Conservation (phyloP, 148 eudicot species). For the Heliosperma pusillum region DNA sequence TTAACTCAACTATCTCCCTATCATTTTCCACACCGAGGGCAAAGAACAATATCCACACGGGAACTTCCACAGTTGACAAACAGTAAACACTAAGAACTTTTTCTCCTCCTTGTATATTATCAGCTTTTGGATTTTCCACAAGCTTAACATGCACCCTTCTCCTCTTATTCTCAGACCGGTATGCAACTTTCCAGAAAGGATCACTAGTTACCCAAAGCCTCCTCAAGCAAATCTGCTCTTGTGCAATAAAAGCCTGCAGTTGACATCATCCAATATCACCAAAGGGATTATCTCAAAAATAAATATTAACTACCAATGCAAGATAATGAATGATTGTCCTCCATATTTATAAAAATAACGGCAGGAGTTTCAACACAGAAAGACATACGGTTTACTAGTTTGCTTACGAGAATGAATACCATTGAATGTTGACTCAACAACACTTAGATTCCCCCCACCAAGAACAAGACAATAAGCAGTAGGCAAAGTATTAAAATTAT, state of each 20-base stretch:
- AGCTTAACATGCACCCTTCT: slow-evolving; percentile 65
- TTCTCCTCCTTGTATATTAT: slow-evolving; percentile 52
- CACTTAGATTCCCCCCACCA: background rate
- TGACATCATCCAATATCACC: slow-evolving; percentile 6
- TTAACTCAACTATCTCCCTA: slow-evolving; percentile 66
- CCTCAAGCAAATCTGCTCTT: slow-evolving; percentile 77
- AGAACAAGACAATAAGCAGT: background rate
- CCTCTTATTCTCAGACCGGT: slow-evolving; percentile 53
- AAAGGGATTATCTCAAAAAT: background rate
- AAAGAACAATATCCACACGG: slow-evolving; percentile 82
- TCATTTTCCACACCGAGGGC: slow-evolving; percentile 78
- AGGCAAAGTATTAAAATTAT: no score
- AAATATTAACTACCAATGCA: background rate
- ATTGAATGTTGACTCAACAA: background rate
- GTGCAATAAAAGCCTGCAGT: slow-evolving; percentile 84
- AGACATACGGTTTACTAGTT: slow-evolving; percentile 6
- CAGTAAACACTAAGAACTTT: slow-evolving; percentile 55
- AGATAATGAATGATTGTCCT: background rate
- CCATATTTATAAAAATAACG: background rate
- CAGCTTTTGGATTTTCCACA: slow-evolving; percentile 50
- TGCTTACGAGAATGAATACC: background rate
- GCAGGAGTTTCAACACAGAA: slow-evolving; percentile 1
- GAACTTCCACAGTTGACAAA: slow-evolving; percentile 50
- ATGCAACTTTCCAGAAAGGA: slow-evolving; percentile 66
- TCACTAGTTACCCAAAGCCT: slow-evolving; percentile 65